Percentiles rank a stretch among this genome's conserved stretches.
These are phyloP conservation scores for Leishmania mexicana DNA, from an alignment of 208 protist species.

Conservation along the genomic window DNA sequence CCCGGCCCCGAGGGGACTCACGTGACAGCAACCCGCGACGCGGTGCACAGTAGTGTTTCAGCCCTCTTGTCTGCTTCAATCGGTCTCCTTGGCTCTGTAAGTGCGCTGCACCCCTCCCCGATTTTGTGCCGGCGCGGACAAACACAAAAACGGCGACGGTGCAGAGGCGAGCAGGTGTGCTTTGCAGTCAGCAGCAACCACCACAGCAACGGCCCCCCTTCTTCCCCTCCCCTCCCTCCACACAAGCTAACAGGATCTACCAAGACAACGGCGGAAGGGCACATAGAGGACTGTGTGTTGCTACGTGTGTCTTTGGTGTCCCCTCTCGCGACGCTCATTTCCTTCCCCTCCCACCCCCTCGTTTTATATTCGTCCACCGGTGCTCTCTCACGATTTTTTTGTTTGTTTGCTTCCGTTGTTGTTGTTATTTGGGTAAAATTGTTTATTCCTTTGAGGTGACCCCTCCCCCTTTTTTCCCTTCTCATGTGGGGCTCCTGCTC, in stretches of 20 bases:
- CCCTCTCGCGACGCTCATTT: background rate
- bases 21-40: no score
- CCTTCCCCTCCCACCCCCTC: background rate
- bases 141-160: background rate
- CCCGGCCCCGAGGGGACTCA: no score
- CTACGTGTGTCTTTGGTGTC: background rate
- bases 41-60: background rate
- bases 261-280: background rate
- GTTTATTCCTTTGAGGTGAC: background rate
- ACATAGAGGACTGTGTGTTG: background rate
- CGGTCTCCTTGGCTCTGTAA: background rate
- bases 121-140: background rate
- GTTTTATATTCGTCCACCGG: background rate
- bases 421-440: conserved; percentile 1
- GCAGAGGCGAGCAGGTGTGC: background rate
- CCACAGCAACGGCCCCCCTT: background rate
- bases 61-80: background rate
- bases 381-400: conserved; percentile 2
- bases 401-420: conserved; percentile 3
- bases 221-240: background rate
- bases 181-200: background rate
- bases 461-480: background rate
- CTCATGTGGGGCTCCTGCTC: background rate
- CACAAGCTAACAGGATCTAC: background rate
- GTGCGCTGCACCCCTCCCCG: background rate